Base-by-base conservation (phyloP, 345 rosid genomes). In the Heritiera fomes region DNA sequence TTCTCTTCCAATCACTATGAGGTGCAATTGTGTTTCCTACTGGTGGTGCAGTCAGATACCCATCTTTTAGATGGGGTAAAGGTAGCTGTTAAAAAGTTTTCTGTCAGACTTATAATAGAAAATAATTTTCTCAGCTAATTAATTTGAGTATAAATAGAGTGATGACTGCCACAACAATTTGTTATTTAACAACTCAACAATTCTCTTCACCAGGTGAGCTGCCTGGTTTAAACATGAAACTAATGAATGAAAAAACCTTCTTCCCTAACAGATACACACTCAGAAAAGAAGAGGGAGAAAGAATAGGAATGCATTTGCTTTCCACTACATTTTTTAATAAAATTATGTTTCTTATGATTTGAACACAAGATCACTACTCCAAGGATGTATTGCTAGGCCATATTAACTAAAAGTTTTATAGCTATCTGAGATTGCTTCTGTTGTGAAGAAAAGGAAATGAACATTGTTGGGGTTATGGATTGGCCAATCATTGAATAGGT, bases 1-100 rank as follows among this genome's bases (percentile, higher is more conserved):
- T 62, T 62, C 67, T 62, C 43, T 62, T 62, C 67, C 67, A 62
- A 32, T 62, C 67, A 62, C 67, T 11, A 30, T 62, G 67, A 32
- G 67, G 67, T 30, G 67, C 43, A 30, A 30, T 62, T 13, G 43
- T 12, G 67, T 62, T 62, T 32, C 41, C 41, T 28, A 13, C 38
- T 12, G 67, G 43, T 62, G 43, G 43, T 62, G 43, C 67, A 62
- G 67, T 62, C 8, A 62, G 41, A 62, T 62, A 62, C 17, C 67
- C 67, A 62, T 30, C 67, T 62, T 62, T 62, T 30, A 62, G 67
- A 62, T 62, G 67, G 41, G 67, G 67, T 5, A 62, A 62, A 12
- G 67, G 67, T 62, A 62, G 18, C 67, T 62, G 67, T 30, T 17
- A 28, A 62, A 28, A 12, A 30, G 0, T 12, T 14, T 32, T 63